phyloP scores from a whole-genome alignment of 768 basidiomycete genomes.

The Phylloporus scabripes region DNA sequence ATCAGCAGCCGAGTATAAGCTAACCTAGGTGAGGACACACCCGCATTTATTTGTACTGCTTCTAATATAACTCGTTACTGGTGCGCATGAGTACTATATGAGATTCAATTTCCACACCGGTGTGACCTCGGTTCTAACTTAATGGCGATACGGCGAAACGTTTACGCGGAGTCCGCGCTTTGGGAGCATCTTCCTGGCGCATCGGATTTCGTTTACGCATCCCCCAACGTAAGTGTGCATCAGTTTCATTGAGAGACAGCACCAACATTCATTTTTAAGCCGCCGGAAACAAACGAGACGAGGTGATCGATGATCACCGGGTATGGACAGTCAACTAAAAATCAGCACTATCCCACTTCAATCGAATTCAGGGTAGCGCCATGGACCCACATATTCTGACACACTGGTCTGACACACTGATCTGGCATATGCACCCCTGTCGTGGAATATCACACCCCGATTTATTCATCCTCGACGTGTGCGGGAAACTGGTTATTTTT shows the following conservation, averaged over 20 bases:
- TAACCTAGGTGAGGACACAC: background rate
- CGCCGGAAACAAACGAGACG: background rate
- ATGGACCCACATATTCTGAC: background rate
- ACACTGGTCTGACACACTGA: background rate
- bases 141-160: background rate
- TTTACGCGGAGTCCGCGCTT: background rate
- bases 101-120: background rate
- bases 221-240: background rate
- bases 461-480: background rate
- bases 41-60: too few species aligned
- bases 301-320: background rate
- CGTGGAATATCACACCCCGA: background rate
- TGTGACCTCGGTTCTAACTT: background rate
- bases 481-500: slow-evolving; percentile 1
- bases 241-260: background rate
- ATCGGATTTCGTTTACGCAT: background rate
- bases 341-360: background rate
- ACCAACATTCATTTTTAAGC: background rate
- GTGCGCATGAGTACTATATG: background rate
- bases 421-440: background rate
- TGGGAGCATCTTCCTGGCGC: background rate
- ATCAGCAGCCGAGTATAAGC: background rate
- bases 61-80: too few species aligned
- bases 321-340: background rate
- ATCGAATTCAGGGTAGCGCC: background rate